Conservation (phyloP, 208 protist genomes). For the Acanthamoeba castellanii region DNA sequence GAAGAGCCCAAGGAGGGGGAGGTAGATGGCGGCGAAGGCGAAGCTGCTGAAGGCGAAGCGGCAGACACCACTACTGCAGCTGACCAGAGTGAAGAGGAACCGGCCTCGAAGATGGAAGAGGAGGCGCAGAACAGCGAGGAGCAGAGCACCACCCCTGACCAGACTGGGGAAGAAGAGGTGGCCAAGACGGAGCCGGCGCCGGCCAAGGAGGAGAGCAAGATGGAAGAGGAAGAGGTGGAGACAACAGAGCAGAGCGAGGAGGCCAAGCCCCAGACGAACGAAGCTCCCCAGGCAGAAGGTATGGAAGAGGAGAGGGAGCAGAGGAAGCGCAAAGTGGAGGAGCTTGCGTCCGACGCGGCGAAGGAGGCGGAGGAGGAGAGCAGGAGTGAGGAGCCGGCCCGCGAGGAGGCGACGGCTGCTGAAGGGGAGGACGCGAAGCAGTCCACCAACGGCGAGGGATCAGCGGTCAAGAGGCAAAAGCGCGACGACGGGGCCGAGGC, state of each 20-base stretch:
- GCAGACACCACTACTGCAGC: background rate
- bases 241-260: background rate
- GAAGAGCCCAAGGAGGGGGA: background rate
- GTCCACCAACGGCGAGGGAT: background rate
- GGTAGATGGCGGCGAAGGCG: background rate
- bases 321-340: conserved; percentile 54
- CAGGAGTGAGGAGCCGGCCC: background rate
- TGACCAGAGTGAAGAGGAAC: background rate
- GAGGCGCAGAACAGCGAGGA: background rate
- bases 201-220: background rate
- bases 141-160: background rate
- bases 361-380: too few relatives aligned
- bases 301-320: conserved; percentile 38
- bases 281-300: background rate
- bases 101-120: background rate
- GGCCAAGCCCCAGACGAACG: background rate
- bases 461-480: conserved; percentile 13
- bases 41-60: background rate
- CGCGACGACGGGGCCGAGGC: background rate
- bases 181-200: too few relatives aligned
- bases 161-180: too few relatives aligned
- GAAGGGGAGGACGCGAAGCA: background rate
- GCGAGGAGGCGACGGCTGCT: background rate
- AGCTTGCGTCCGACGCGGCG: background rate
- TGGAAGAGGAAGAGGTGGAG: background rate